A percentile compares a stretch with the other conserved stretches of the same genome.
Evolutionary conservation across 1,284 basidiomycete genomes (phyloP).

Genomic region (Puccinia horiana): DNA sequence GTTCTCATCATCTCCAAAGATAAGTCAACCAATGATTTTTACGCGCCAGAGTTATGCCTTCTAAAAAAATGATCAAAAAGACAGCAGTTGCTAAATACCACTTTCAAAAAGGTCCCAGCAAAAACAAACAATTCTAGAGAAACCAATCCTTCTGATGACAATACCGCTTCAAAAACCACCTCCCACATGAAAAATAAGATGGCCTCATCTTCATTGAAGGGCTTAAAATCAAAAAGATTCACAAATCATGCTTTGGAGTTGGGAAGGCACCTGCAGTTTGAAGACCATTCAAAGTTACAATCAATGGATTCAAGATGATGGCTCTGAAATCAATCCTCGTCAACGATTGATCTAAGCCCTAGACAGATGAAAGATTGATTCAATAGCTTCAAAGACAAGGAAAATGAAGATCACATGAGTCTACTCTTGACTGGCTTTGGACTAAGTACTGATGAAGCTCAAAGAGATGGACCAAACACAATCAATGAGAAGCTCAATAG

Average conservation of each 20-base stretch:
- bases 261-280: neutral
- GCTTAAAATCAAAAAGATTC: neutral
- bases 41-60: too few species aligned
- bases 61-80: too few species aligned
- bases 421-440: neutral
- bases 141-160: too few species aligned
- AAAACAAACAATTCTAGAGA: too few species aligned
- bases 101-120: too few species aligned
- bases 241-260: neutral
- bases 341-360: neutral
- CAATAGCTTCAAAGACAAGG: too few species aligned
- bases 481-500: neutral
- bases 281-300: neutral
- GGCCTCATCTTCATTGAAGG: too few species aligned
- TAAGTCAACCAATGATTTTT: too few species aligned
- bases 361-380: constrained; percentile 1
- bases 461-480: neutral
- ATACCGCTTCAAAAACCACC: too few species aligned
- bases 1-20: too few species aligned
- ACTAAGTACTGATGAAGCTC: neutral
- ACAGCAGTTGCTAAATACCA: too few species aligned
- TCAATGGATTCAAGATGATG: neutral
- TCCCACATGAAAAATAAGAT: too few species aligned
- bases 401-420: neutral
- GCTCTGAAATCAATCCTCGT: neutral